These are phyloP conservation scores for Fusarium xyrophilum DNA, from an alignment of 2,329 filamentous ascomycete species.

Conservation along the genomic window DNA sequence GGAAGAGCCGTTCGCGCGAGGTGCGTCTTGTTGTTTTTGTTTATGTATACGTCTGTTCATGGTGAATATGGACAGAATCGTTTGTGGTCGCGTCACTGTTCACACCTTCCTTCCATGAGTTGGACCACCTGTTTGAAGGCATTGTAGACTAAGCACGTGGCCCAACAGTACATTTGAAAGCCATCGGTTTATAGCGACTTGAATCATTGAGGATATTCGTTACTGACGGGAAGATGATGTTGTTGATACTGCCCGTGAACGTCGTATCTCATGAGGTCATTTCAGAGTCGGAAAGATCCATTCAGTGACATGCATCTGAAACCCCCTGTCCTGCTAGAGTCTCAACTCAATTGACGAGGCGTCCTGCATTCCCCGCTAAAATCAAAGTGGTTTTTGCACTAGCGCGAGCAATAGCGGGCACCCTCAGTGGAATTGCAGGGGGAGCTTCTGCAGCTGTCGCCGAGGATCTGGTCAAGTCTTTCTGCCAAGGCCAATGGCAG, in stretches of 20 bases:
- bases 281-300: slow-evolving; percentile 1
- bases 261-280: slow-evolving; percentile 19
- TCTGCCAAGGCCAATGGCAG: slow-evolving; percentile 34
- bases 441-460: slow-evolving; percentile 27
- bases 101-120: background rate
- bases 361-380: slow-evolving; percentile 25
- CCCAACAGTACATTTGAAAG: background rate
- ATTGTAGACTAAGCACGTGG: background rate
- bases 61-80: background rate
- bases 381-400: slow-evolving; percentile 3
- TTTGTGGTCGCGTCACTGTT: slow-evolving; percentile 3
- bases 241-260: background rate
- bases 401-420: slow-evolving; percentile 15
- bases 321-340: slow-evolving; percentile 33
- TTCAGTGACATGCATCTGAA: slow-evolving; percentile 20
- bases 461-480: slow-evolving; percentile 32
- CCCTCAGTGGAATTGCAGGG: slow-evolving; percentile 17
- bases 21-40: background rate
- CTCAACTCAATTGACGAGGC: slow-evolving; percentile 30
- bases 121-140: background rate
- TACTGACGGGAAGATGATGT: background rate
- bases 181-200: background rate
- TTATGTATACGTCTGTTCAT: background rate
- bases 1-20: background rate
- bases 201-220: background rate